Base-by-base conservation (phyloP, 2,329 filamentous ascomycete genomes). In the Xylaria arbuscula region DNA sequence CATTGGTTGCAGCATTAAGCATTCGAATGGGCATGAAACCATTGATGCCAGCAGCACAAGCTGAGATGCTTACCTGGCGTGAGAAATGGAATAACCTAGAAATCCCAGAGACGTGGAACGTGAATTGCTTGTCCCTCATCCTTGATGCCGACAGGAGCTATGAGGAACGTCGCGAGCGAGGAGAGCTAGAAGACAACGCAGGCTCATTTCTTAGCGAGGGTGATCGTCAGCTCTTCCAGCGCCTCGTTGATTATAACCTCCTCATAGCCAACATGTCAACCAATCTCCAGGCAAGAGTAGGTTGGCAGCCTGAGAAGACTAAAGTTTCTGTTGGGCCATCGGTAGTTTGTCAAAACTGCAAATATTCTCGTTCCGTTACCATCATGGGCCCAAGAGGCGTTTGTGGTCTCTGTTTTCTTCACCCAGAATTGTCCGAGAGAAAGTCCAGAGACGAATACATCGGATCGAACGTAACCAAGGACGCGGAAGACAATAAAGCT, bases 71-170 rank as follows among this genome's bases (percentile, higher is more conserved):
- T 3, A 75, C 72, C 2, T 84, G 80, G 73, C 78, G 79, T 3
- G 75, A 78, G 32, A 79, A 79, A 32, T 87, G 85, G 84, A 86
- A 84, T 64, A 82, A 79, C 10, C 69, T 84, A 3, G 80, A 83
- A 2, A 78, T 82, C 8, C 83, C 84, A 0, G 85, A 87, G 72
- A 86, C 80, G 9, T 87, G 84, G 83, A 85, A 82, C 54, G 65
- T 80, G 8, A 80, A 77, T 64, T 86, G 83, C 56, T 70, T 86
- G 28, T 73, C 76, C 0, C 75, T 86, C n/a, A 73, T 87, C 15
- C 78, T 86, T 1, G 83, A 85, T 56, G 84, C 84, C 0, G 83
- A 86, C 72, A 69, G 72, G 19, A 76, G 80, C 63, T 79, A 78
- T 60, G 73, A 73, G 48, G 73, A 68, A 61, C 76, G 78, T 10